Evolutionary conservation across 2,329 filamentous ascomycete genomes (phyloP).

Genomic region (Colletotrichum tropicale): DNA sequence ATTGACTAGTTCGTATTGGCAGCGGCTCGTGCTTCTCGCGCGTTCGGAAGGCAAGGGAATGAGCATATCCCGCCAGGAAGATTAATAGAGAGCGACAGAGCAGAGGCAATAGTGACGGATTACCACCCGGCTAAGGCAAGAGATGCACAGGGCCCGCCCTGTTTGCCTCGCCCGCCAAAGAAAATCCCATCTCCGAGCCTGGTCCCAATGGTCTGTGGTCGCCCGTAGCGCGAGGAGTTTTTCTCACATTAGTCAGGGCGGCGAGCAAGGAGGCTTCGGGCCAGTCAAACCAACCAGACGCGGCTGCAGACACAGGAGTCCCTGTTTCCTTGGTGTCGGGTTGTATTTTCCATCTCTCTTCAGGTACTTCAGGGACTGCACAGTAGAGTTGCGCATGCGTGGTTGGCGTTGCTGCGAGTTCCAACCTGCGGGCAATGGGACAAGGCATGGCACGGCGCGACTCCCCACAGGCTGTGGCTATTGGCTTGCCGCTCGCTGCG

Average conservation of each 20-base stretch:
- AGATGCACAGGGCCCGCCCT: not conserved
- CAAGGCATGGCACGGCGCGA: not conserved
- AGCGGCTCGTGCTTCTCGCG: not conserved
- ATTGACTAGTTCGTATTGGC: not conserved
- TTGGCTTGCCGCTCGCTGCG: slow-evolving; percentile 1
- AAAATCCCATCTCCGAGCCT: slow-evolving; percentile 11
- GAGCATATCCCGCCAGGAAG: not conserved
- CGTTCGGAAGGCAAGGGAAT: not conserved
- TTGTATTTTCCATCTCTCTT: not conserved
- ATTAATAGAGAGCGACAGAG: not conserved
- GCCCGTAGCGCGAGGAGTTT: slow-evolving; percentile 10
- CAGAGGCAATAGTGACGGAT: not conserved
- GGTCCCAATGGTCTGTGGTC: not conserved
- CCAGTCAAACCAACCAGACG: not conserved
- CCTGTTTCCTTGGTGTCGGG: not conserved
- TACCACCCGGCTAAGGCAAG: not conserved
- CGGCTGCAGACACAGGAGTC: not conserved
- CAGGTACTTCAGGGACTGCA: not conserved
- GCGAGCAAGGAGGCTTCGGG: slow-evolving; percentile 2
- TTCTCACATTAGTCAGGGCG: slow-evolving; percentile 21
- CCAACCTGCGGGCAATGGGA: not conserved
- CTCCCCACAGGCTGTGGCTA: not conserved
- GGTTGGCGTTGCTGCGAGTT: not conserved
- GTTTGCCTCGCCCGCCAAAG: not conserved
- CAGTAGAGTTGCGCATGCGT: not conserved